phyloP scores from a whole-genome alignment of 1,139 yeast species.

The Yarrowia galli region DNA sequence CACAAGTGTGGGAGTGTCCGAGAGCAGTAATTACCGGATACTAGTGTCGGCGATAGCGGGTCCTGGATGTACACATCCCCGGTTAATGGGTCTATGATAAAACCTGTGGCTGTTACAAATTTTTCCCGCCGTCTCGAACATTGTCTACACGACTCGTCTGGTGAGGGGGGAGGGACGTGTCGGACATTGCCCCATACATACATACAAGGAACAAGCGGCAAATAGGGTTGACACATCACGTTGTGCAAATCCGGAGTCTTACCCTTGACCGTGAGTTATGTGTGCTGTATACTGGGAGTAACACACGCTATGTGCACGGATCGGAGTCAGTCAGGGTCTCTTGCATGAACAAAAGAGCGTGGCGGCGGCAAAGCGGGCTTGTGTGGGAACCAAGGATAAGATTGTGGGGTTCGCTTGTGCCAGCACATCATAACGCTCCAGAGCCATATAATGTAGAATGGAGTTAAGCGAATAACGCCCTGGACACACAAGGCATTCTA shows the following conservation, averaged over 20 bases:
- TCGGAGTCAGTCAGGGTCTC: not conserved
- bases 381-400: not conserved
- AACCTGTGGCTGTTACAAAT: too few relatives aligned
- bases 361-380: not conserved
- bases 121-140: not conserved
- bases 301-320: too few relatives aligned
- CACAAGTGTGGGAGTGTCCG: not conserved
- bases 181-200: too few relatives aligned
- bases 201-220: too few relatives aligned
- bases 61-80: not conserved
- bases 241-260: not conserved
- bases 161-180: not conserved
- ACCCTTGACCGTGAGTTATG: not conserved
- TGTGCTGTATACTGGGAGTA: not conserved
- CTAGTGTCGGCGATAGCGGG: not conserved
- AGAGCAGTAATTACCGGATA: not conserved
- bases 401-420: constrained; percentile 26
- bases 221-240: not conserved
- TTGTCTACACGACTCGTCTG: not conserved
- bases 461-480: constrained; percentile 11
- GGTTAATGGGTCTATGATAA: not conserved
- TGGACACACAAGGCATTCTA: not conserved
- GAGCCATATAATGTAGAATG: not conserved
- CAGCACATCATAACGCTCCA: not conserved
- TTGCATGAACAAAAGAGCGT: not conserved